phyloP scores from a whole-genome alignment of 2,329 filamentous ascomycete species.

The Hypoxylon sp. region DNA sequence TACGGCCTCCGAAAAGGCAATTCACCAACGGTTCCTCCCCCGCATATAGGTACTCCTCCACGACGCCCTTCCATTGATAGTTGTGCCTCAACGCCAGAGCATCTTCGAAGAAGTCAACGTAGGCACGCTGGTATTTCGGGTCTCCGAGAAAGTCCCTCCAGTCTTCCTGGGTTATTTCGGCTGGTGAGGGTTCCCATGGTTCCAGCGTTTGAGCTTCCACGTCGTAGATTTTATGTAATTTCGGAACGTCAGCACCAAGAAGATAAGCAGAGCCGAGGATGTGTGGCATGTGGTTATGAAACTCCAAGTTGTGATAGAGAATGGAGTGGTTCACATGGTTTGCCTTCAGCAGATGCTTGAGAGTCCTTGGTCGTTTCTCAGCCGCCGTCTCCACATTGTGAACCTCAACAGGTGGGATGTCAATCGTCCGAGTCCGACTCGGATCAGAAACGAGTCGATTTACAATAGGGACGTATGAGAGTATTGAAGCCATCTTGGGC shows the following conservation, averaged over 20 bases:
- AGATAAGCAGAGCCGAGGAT: slow-evolving; percentile 88
- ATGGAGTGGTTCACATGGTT: slow-evolving; percentile 94
- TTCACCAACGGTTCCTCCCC: slow-evolving; percentile 85
- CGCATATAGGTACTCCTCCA: slow-evolving; percentile 81
- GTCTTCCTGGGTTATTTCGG: slow-evolving; percentile 85
- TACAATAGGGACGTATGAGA: slow-evolving; percentile 61
- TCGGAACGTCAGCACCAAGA: slow-evolving; percentile 79
- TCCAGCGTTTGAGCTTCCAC: slow-evolving; percentile 79
- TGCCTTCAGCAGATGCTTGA: slow-evolving; percentile 91
- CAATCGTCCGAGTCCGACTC: slow-evolving; percentile 58
- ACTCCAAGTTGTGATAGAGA: slow-evolving; percentile 80
- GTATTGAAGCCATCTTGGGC: slow-evolving; percentile 56
- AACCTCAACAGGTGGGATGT: slow-evolving; percentile 77
- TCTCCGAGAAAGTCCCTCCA: slow-evolving; percentile 90
- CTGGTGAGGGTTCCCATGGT: slow-evolving; percentile 86
- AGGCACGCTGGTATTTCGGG: slow-evolving; percentile 87
- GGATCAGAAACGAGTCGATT: slow-evolving; percentile 56
- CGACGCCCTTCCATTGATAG: slow-evolving; percentile 87
- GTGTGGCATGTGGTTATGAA: slow-evolving; percentile 88
- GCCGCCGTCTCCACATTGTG: slow-evolving; percentile 85
- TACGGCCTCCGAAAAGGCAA: slow-evolving; percentile 83
- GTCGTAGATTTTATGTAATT: slow-evolving; percentile 87
- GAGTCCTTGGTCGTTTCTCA: slow-evolving; percentile 83
- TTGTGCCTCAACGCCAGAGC: slow-evolving; percentile 78
- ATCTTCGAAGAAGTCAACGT: slow-evolving; percentile 96